Base-by-base conservation (phyloP, 768 basidiomycete genomes). In the Tricholoma matsutake region DNA sequence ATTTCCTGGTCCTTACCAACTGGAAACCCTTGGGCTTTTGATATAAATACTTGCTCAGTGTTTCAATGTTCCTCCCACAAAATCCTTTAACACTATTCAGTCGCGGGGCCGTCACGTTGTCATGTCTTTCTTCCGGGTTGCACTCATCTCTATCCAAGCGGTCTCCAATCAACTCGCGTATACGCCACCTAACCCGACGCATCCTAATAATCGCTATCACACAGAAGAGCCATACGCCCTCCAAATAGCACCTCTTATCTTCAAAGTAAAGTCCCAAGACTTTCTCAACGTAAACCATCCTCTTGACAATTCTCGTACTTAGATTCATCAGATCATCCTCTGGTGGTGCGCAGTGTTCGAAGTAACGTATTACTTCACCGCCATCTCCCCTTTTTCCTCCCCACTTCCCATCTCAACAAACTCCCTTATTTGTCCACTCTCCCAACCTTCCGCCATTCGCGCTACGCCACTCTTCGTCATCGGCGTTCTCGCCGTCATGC, bases 161-260 rank as follows among this genome's bases (percentile, higher is more conserved):
- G 32, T 73, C 49, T 72, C 70, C 71, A 80, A 81, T 63, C 76
- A 81, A 57, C 62, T 73, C 6, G 82, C 82, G 3, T 79, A 73
- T 65, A 78, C 77, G 3, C 80, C 82, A 0, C 82, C 82, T 1
- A 81, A 82, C 64, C 80, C 78, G 25, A 80, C 82, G 0, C 78
- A 76, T 6, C 55, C 66, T 31, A 81, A 80, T 54, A 73, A 72
- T 29, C 79, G 82, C 10, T 83, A 80, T 64, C 77, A 82, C 64
- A 78, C 75, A 8, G 71, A 78, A 35, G 77, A 79, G 62, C 72
- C 72, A 22, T 75, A 73, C 61, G 65, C 79, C 56, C 71, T 83
- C 25, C 79, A 81, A 54, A 78, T 83, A 14, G 82, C 82, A 0
- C 81, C 82, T 1, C 57, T 75, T 13, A 68, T 83, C 8, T 80